Base-by-base conservation (phyloP, 805 yeast species). In the Yamadazyma kitorensis region DNA sequence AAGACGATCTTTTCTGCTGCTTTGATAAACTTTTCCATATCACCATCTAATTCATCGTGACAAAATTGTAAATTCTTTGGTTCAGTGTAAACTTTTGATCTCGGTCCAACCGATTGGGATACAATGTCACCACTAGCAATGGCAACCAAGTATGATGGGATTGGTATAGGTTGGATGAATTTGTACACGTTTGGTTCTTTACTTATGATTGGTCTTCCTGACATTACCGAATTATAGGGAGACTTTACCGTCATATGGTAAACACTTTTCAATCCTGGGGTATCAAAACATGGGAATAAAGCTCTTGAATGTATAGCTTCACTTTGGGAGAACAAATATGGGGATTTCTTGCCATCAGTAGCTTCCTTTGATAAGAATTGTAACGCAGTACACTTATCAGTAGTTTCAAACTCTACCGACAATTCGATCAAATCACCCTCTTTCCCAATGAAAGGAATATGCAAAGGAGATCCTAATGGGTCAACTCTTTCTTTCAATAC, bases 301-400 rank as follows among this genome's bases (percentile, higher is more conserved):
- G 91, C 76, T 51, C 96, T 73, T 5, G 95, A 93, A 52, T 88
- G 96, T 44, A 85, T 87, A 23, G 96, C 88, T 63, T 88, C 95
- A 54, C 94, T 76, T 61, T 88, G 96, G 8, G 96, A 86, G 57
- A 87, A 88, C 38, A 88, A 68, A 56, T 77, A 82, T 1, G 86
- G 87, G 17, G 69, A 68, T 26, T 72, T 73, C 41, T 79, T 75
- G 12, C 89, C 94, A 30, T 79, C 79, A 6, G 95, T 83, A 47
- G 80, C 84, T 34, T 70, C 77, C 22, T 80, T 78, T n/a, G 74
- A 76, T 34, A 88, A 64, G 79, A 93, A 88, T 58, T 88, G 96
- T 40, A 87, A 64, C 3, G 96, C 96, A 1, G 95, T 85, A 52
- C 94, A 82, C 15, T 76, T 57, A 5, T 64, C 61, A 2, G 96